A percentile compares a stretch with the other conserved stretches of the same genome.
Evolutionary conservation across 768 basidiomycete genomes (phyloP).

Genomic region (Lactarius pseudohatsudake): DNA sequence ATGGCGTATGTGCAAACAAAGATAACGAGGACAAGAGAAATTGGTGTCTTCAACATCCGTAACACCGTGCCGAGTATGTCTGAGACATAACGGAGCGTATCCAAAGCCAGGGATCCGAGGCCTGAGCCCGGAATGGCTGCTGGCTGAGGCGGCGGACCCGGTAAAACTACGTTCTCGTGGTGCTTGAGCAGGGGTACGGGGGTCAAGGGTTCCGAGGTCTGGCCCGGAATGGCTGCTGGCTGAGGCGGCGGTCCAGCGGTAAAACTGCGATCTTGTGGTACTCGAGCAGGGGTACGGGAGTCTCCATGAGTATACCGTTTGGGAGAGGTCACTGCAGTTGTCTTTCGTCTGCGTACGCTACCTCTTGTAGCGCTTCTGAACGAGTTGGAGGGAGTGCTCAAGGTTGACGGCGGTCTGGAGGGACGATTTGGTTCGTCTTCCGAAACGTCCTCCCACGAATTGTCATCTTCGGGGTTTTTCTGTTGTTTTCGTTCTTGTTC

Average conservation of each 20-base stretch:
- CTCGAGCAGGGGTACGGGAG: conserved; percentile 1
- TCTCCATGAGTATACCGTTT: background rate
- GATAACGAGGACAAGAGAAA: conserved; percentile 53
- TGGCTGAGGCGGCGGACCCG: background rate
- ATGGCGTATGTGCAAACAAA: conserved; percentile 51
- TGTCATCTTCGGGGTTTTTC: background rate
- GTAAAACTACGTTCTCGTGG: conserved; percentile 4
- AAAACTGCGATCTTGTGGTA: conserved; percentile 6
- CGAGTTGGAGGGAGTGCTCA: conserved; percentile 6
- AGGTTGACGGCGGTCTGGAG: background rate
- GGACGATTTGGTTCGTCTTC: background rate
- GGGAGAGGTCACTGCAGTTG: background rate
- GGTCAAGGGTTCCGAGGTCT: too few relatives aligned
- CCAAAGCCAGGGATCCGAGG: background rate
- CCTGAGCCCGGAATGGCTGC: too few relatives aligned
- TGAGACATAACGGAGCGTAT: conserved; percentile 39
- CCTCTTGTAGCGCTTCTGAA: background rate
- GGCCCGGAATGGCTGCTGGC: background rate
- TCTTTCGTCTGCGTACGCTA: conserved; percentile 10
- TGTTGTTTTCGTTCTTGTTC: background rate
- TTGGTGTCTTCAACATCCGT: conserved; percentile 52
- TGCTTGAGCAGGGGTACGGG: conserved; percentile 2
- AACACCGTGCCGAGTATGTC: conserved; percentile 51
- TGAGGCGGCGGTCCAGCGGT: background rate
- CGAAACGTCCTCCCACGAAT: conserved; percentile 19